phyloP scores from a whole-genome alignment of 768 basidiomycete genomes.

The Pleurotus citrinopileatus region DNA sequence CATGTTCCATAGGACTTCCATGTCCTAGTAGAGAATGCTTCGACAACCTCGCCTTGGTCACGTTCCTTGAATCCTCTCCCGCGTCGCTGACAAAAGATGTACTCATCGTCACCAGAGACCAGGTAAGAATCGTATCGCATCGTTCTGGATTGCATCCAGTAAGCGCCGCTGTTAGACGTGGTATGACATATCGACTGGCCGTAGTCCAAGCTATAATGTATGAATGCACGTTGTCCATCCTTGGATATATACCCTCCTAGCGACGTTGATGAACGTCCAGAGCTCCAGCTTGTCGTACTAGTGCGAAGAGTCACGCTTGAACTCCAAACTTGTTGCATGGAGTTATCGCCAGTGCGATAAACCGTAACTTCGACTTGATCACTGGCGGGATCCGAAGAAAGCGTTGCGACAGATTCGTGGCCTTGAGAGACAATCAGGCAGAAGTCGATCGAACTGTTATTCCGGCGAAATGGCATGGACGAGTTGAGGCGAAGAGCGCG shows the following conservation, averaged over 20 bases:
- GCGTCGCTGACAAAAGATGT: background rate
- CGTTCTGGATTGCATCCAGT: background rate
- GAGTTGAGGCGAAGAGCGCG: background rate
- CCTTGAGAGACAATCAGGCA: background rate
- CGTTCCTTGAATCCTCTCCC: background rate
- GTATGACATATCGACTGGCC: background rate
- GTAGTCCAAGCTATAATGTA: background rate
- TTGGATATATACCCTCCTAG: background rate
- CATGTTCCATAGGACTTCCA: background rate
- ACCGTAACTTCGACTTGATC: background rate
- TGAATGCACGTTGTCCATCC: background rate
- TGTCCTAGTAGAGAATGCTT: background rate
- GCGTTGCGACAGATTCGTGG: background rate
- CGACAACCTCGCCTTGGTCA: background rate
- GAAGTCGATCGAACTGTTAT: background rate
- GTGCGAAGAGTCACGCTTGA: background rate
- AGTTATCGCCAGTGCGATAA: background rate
- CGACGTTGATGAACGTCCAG: background rate
- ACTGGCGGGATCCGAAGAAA: background rate
- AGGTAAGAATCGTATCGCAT: background rate
- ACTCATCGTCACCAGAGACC: background rate
- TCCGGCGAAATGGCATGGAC: background rate
- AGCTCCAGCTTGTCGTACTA: background rate
- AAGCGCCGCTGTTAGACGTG: background rate
- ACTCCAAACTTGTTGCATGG: background rate